A percentile compares a stretch with the other conserved stretches of the same genome.
Conservation (phyloP, 1,284 basidiomycete genomes). For the Ganoderma lucidum region DNA sequence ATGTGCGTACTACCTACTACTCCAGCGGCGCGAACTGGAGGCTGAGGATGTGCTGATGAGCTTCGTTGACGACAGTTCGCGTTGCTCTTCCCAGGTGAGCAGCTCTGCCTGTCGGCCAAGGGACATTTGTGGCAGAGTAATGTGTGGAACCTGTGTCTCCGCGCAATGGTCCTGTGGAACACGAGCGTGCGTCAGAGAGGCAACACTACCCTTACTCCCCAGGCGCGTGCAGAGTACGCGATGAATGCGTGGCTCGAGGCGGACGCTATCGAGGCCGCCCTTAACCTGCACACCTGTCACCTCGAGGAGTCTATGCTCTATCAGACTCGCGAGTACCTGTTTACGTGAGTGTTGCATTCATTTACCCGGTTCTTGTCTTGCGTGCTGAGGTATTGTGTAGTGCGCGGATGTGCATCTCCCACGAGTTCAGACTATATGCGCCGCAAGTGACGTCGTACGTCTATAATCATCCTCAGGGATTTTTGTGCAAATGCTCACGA, state of each 20-base stretch:
- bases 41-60: too few species aligned
- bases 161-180: conserved; percentile 74
- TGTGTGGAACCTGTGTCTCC: conserved; percentile 73
- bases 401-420: conserved; percentile 70
- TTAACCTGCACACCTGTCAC: conserved; percentile 68
- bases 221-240: conserved; percentile 65
- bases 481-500: background rate
- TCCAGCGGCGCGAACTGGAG: background rate
- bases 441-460: conserved; percentile 66
- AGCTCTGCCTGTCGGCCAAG: conserved; percentile 46
- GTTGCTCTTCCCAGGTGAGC: conserved; percentile 69
- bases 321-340: conserved; percentile 73
- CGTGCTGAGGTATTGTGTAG: conserved; percentile 43
- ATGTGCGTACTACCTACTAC: conserved; percentile 53
- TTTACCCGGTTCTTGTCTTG: conserved; percentile 33
- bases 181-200: conserved; percentile 64
- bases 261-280: conserved; percentile 65
- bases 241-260: conserved; percentile 73
- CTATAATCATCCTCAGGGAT: background rate
- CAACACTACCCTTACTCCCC: conserved; percentile 47
- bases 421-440: conserved; percentile 70
- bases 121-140: conserved; percentile 61
- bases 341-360: conserved; percentile 62
- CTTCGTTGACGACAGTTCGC: conserved; percentile 55
- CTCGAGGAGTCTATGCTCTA: conserved; percentile 70